phyloP scores from a whole-genome alignment of 768 basidiomycete genomes.

The Phylloporus sp. region DNA sequence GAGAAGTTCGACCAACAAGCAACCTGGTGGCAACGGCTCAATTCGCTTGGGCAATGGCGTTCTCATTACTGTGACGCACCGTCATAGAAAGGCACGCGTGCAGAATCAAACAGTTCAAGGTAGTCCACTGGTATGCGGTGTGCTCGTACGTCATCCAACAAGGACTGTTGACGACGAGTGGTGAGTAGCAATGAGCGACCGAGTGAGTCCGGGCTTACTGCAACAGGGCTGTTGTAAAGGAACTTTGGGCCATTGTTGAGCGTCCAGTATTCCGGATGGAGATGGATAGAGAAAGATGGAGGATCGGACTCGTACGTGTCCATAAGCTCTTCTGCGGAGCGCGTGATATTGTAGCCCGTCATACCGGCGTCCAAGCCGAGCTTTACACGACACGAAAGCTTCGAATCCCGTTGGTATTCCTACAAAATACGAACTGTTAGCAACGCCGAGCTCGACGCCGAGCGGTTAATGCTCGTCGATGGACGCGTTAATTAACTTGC shows the following conservation, averaged over 20 bases:
- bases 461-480: conserved; percentile 3
- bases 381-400: neutral
- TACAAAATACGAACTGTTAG: too few relatives aligned
- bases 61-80: conserved; percentile 41
- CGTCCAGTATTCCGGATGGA: conserved; percentile 77
- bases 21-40: conserved; percentile 43
- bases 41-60: conserved; percentile 1
- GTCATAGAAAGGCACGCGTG: conserved; percentile 76
- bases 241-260: conserved; percentile 80
- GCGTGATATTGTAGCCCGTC: conserved; percentile 70
- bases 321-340: conserved; percentile 56
- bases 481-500: conserved; percentile 20
- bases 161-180: conserved; percentile 41
- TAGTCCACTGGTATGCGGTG: conserved; percentile 85
- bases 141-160: conserved; percentile 79
- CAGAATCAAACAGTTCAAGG: conserved; percentile 70
- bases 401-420: neutral
- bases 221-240: conserved; percentile 72
- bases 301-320: conserved; percentile 49
- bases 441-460: neutral
- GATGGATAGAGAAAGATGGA: conserved; percentile 74
- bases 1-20: conserved; percentile 78
- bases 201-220: conserved; percentile 34
- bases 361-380: conserved; percentile 34
- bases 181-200: conserved; percentile 3